Base-by-base conservation (phyloP, 129 eudicot genomes). In the Flaveria linearis region DNA sequence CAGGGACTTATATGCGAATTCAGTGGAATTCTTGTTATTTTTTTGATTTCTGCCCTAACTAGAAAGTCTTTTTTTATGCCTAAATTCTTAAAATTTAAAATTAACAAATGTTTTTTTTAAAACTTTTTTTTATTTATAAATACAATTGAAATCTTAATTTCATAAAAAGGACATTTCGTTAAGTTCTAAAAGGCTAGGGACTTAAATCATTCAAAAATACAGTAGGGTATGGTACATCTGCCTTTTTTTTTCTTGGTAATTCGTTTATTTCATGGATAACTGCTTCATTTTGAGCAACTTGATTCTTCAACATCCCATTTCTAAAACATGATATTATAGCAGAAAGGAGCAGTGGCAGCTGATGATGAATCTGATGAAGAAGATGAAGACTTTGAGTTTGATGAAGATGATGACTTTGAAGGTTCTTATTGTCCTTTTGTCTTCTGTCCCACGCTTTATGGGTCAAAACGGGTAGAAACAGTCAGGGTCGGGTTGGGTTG, bases 301-400 rank as follows among this genome's bases (percentile, higher is more conserved):
- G 26, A 74, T 42, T 46, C 20, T 45, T 46, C 17, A 22, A 76
- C 25, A 36, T 52, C 22, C 22, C 10, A 67, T 52, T 76, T 62
- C 18, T 75, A 33, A 68, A 30, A 70, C 53, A 11, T 68, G 55
- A 18, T 45, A 26, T 51, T 39, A 16, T 50, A 28, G 72, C 92
- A 92, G 96, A 92, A 84, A 87, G 91, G 93, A 42, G 76, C 91
- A n/a, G 78, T 80, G 39, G 20, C 84, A 23, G 49, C 42, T 25
- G 85, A 78, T 41, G 96, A 93, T 41, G 93, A 77, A 75, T 83
- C 85, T 43, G 94, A 90, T 25, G 96, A 87, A 63, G 92, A 87
- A 73, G 92, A 85, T n/a, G 97, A 87, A 46, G 97, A 90, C 71
- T 92, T 88, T 57, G 87, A 90, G 58, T 89, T 88, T 78, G 92